These are phyloP conservation scores for Jacaranda copaia DNA, from an alignment of 257 asterid genomes.

Conservation along the genomic window DNA sequence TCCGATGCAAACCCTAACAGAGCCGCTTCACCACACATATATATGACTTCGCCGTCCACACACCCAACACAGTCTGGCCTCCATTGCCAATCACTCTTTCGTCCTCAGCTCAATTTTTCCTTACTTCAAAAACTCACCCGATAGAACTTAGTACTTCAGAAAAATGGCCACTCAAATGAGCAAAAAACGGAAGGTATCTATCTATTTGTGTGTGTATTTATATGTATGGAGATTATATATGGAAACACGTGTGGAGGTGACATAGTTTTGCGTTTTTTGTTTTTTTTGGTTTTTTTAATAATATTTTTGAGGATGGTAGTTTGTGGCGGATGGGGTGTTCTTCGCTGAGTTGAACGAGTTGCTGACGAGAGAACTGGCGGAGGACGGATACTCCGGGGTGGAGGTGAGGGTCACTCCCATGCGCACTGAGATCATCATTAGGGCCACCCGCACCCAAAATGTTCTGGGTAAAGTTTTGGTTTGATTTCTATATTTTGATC, in stretches of 20 bases:
- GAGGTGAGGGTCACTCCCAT: conserved; percentile 45
- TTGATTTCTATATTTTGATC: not conserved
- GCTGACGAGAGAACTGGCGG: conserved; percentile 47
- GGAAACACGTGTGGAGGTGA: not conserved
- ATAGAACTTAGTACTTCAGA: not conserved
- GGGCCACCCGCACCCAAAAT: conserved; percentile 48
- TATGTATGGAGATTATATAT: not conserved
- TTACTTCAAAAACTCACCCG: not conserved
- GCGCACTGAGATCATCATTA: conserved; percentile 48
- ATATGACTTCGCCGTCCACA: too few species aligned
- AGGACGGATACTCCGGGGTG: conserved; percentile 50
- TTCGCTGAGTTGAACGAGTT: conserved; percentile 44
- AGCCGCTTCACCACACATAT: too few species aligned
- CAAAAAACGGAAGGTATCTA: conserved; percentile 41
- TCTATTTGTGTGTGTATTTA: not conserved
- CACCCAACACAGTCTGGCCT: not conserved
- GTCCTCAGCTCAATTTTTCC: too few species aligned
- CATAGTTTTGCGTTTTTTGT: not conserved
- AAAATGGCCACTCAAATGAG: conserved; percentile 53
- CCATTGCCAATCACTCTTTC: too few species aligned
- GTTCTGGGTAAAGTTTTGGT: conserved; percentile 30
- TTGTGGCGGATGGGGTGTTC: conserved; percentile 45
- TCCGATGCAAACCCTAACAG: too few species aligned
- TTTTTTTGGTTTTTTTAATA: not conserved
- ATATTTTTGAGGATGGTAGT: conserved; percentile 15